Conservation (phyloP, 169 alveolate genomes). For the Toxoplasma gondii region DNA sequence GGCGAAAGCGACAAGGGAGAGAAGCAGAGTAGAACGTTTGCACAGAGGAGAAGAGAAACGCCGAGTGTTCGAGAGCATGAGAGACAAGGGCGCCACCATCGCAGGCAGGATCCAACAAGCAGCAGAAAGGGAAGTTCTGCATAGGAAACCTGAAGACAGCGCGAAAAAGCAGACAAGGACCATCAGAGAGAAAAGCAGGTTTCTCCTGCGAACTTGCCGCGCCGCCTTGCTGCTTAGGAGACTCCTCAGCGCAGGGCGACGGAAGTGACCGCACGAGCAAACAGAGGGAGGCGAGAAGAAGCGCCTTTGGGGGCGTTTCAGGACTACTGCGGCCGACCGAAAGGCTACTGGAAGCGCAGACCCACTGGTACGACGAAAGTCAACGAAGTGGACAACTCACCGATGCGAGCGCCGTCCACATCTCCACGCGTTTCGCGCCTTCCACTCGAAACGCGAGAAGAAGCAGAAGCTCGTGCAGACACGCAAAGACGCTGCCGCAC, state of each 20-base stretch:
- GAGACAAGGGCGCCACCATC: slow-evolving; percentile 20
- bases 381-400: neutral
- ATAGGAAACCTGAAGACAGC: neutral
- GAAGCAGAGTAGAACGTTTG: neutral
- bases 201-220: no score
- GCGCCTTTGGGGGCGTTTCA: no score
- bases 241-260: no score
- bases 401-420: slow-evolving; percentile 2
- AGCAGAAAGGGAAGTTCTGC: neutral
- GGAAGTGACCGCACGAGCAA: no score
- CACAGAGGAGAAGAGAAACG: neutral
- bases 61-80: neutral
- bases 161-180: neutral
- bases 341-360: no score
- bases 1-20: neutral
- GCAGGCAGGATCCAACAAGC: neutral
- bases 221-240: no score
- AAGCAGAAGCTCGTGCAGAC: slow-evolving; percentile 1
- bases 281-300: no score
- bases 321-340: no score
- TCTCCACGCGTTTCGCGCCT: neutral
- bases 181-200: neutral
- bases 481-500: slow-evolving; percentile 11
- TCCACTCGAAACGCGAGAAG: neutral
- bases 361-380: no score